Evolutionary conservation across 2,329 filamentous ascomycete genomes (phyloP), one percentile per base, ranked within the genome.

Genomic region (Zalaria obscura): DNA sequence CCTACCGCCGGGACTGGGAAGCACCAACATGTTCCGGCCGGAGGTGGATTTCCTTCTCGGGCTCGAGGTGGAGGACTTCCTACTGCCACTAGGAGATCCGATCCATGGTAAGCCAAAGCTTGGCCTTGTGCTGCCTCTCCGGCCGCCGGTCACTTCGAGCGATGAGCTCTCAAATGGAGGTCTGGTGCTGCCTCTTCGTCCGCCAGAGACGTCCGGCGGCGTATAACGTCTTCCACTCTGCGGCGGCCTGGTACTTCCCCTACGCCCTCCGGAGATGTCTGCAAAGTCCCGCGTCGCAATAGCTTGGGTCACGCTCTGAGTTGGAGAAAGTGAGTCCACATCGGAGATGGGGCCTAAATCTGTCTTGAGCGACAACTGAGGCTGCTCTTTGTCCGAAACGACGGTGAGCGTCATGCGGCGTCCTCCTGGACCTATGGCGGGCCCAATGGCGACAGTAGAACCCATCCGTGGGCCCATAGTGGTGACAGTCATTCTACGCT

Each of bases 401-500:
- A 31, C n/a, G n/a, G 35, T 9, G 10, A 38, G 5, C 8, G 11
- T 38, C 11, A 38, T 25, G 11, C n/a, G 11, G n/a, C 11, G 6
- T 10, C 34, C 34, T 7, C 34, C 34, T 6, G 25, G n/a, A 11
- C n/a, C 25, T 10, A 36, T 36, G 6, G 11, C 6, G 27, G 36
- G 25, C 7, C 27, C 25, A 38, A 5, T 5, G 36, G 11, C 25
- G 11, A 25, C 7, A 5, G 11, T 10, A 38, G n/a, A 9, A 3
- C 8, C 26, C 36, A 46, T 41, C 10, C 41, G 35, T 10, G 40
- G 45, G 3, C 45, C 45, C 34, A 46, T 38, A 18, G 45, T 43
- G 2, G 45, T 46, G 26, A 46, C 35, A 5, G 45, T 46, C 45
- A 46, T 46, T 34, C 35, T 40, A 25, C 36, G 39, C 10, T 28